Evolutionary conservation across 495 filamentous ascomycete genomes (phyloP), one percentile per base, ranked within the genome.

Genomic region (Podospora tetraspora): DNA sequence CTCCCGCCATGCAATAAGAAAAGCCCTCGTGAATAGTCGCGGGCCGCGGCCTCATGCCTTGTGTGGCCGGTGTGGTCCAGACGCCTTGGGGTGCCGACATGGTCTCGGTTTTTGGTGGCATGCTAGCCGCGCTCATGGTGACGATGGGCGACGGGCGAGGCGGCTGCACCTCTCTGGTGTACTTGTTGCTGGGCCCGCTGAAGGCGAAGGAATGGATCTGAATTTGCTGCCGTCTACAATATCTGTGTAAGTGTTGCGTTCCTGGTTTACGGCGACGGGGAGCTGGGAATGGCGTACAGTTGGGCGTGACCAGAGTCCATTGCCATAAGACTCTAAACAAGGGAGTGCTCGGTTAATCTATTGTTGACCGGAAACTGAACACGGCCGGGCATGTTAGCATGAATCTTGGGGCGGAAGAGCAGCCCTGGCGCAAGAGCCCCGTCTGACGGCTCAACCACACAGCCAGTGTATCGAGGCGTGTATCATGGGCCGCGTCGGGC

Each of bases 21-120:
- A 88, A 88, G 56, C 81, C 83, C 75, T 87, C 85, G 64, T 86
- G 84, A 67, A 87, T 87, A 57, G 84, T 86, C 52, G 84, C 83
- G 52, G 85, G 83, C 29, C 85, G 78, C 32, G 84, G 82, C 59
- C 79, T 78, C 66, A 80, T 70, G 70, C 76, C 73, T 62, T 84
- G 80, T 25, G 80, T 73, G 19, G 78, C 73, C 21, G 80, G 78
- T 60, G 79, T 79, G n/a, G 79, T 78, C 82, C 82, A 84, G 29
- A 80, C 71, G 24, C 76, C 79, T 23, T 79, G 73, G 13, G 80
- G 76, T 56, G 78, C 75, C 62, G 73, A 64, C 66, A 81, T 72
- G 59, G 73, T 71, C 67, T 83, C 82, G 30, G 70, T 73, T 74
- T 78, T 79, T 19, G 66, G 59, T 57, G 78, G 70, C 67, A 80